Evolutionary conservation across 192 early-diverging fungal species (phyloP).

Genomic region (Jimgerdemannia flammicorona): DNA sequence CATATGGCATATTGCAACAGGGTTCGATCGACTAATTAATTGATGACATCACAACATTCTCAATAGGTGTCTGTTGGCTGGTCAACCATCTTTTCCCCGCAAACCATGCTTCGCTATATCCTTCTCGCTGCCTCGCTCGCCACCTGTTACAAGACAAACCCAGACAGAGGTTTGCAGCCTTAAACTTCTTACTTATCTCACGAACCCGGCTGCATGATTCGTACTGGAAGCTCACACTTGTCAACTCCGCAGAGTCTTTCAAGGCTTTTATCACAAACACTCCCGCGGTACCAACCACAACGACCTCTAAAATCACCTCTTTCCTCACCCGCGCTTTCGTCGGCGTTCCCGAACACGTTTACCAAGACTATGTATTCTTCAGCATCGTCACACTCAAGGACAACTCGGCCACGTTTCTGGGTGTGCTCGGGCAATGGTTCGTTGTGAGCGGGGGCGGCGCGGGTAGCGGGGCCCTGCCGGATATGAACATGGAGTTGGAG

Average conservation of each 20-base stretch:
- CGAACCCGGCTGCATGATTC: background rate
- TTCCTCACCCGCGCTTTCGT: background rate
- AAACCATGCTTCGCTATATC: background rate
- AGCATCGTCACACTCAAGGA: background rate
- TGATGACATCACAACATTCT: too few species aligned
- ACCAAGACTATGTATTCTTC: slow-evolving; percentile 1
- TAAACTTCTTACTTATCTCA: background rate
- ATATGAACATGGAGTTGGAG: background rate
- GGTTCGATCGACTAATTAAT: too few species aligned
- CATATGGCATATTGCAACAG: too few species aligned
- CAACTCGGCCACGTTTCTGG: background rate
- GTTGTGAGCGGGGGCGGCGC: background rate
- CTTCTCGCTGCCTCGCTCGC: background rate
- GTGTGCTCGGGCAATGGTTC: background rate
- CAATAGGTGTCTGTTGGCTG: too few species aligned
- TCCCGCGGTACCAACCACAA: background rate
- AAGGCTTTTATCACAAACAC: background rate
- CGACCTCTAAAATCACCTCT: background rate
- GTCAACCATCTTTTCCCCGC: background rate
- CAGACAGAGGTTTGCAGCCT: background rate
- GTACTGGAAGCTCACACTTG: background rate
- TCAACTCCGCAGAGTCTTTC: background rate
- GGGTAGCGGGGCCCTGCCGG: background rate
- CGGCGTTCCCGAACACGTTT: background rate
- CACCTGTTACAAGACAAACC: background rate